These are phyloP conservation scores for Coniferiporia sulphurascens DNA, from an alignment of 1,284 basidiomycete genomes.

Conservation along the genomic window DNA sequence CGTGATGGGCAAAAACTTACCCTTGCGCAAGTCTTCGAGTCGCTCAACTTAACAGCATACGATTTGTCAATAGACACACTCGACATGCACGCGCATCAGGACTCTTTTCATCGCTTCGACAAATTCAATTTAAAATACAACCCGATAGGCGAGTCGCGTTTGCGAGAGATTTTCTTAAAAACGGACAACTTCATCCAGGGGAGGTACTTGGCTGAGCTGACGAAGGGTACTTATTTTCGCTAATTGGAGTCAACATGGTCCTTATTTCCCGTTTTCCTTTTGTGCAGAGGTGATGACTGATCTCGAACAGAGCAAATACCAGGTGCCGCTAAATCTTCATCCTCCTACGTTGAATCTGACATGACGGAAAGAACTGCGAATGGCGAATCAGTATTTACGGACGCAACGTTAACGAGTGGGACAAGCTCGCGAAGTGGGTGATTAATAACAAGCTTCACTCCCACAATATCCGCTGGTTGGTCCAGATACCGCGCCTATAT, in stretches of 20 bases:
- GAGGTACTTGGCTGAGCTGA: slow-evolving; percentile 92
- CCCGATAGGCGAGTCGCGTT: slow-evolving; percentile 89
- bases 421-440: slow-evolving; percentile 97
- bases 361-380: slow-evolving; percentile 74
- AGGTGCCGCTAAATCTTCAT: slow-evolving; percentile 42
- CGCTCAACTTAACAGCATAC: slow-evolving; percentile 92
- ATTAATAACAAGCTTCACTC: slow-evolving; percentile 91
- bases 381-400: slow-evolving; percentile 98
- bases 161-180: slow-evolving; percentile 98
- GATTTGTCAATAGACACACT: slow-evolving; percentile 98
- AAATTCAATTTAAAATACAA: slow-evolving; percentile 94
- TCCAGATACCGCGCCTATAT: slow-evolving; percentile 95
- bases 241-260: neutral
- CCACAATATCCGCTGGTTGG: slow-evolving; percentile 97
- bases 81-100: slow-evolving; percentile 98
- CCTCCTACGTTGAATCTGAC: neutral
- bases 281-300: slow-evolving; percentile 88
- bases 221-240: slow-evolving; percentile 55
- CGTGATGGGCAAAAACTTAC: slow-evolving; percentile 90
- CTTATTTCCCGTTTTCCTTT: slow-evolving; percentile 6
- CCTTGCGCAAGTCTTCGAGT: slow-evolving; percentile 91
- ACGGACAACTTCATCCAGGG: slow-evolving; percentile 95
- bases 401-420: slow-evolving; percentile 81
- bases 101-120: slow-evolving; percentile 97
- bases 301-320: slow-evolving; percentile 97